These are phyloP conservation scores for Phialocephala sp. DNA, from an alignment of 2,329 filamentous ascomycete species.

Conservation along the genomic window DNA sequence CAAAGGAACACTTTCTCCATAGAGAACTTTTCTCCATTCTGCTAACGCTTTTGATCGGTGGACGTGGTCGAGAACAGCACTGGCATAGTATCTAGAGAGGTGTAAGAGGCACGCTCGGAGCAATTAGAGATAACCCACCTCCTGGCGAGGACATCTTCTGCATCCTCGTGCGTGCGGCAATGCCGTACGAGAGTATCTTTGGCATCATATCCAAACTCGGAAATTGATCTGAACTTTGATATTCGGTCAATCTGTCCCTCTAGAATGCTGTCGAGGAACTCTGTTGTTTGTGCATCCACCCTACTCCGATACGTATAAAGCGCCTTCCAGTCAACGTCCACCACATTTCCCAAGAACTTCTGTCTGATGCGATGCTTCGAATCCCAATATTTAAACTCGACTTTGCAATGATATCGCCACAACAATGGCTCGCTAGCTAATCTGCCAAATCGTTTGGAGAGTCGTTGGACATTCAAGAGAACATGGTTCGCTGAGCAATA, in stretches of 20 bases:
- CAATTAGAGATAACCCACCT: slow-evolving; percentile 49
- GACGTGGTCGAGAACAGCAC: slow-evolving; percentile 76
- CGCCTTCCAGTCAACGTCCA: slow-evolving; percentile 74
- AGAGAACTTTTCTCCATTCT: slow-evolving; percentile 69
- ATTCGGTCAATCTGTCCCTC: slow-evolving; percentile 72
- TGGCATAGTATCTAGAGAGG: slow-evolving; percentile 71
- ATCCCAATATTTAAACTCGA: slow-evolving; percentile 78
- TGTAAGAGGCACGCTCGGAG: slow-evolving; percentile 16
- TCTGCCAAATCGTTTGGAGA: slow-evolving; percentile 67
- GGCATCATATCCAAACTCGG: slow-evolving; percentile 79
- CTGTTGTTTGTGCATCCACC: slow-evolving; percentile 57
- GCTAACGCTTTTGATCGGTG: slow-evolving; percentile 80
- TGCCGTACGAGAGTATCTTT: slow-evolving; percentile 83
- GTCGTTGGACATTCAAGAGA: slow-evolving; percentile 53
- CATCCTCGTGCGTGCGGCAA: slow-evolving; percentile 58
- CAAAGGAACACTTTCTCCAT: slow-evolving; percentile 60
- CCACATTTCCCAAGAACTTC: slow-evolving; percentile 59
- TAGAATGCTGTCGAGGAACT: slow-evolving; percentile 71
- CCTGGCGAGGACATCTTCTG: slow-evolving; percentile 78
- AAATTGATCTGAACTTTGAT: slow-evolving; percentile 72
- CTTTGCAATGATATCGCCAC: slow-evolving; percentile 78
- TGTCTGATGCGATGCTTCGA: slow-evolving; percentile 62
- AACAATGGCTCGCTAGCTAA: slow-evolving; percentile 75
- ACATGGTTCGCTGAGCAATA: slow-evolving; percentile 63
- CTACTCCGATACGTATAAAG: slow-evolving; percentile 64